Evolutionary conservation across 768 basidiomycete genomes (phyloP), one percentile per base, ranked within the genome.

Genomic region (Gyrodon lividus): DNA sequence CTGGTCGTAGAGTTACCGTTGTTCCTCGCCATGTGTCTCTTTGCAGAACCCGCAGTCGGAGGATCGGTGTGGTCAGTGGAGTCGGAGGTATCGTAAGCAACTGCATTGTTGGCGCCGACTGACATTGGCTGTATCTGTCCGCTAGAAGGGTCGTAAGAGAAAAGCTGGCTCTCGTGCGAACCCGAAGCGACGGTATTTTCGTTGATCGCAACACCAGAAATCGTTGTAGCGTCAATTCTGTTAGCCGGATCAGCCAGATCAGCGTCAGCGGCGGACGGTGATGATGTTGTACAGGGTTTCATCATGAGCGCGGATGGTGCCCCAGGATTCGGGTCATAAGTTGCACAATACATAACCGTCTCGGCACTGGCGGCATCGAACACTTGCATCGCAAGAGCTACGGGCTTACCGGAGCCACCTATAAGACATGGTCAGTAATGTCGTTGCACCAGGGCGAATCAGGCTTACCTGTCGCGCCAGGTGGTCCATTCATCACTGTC

Each of bases 61-160:
- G 34, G 16, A 35, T 35, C 31, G 16, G 17, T n/a, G 41, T 20
- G 9, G 58, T 39, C 16, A 59, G 56, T 26, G 62, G 54, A 39
- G 16, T 47, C 8, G 19, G 55, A 14, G 45, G 13, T 37, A 39
- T 50, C 50, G 22, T 45, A 52, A 9, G 28, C 42, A 13, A 62
- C 65, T 24, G 74, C 62, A 34, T 69, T 61, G 20, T 62, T 58
- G n/a, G n/a, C n/a, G 16, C 61, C 37, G 51, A 63, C 61, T 74
- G 78, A 80, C 59, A 81, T 77, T 3, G 88, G 89, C 23, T 68
- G 70, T 48, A 91, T 61, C 19, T 69, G 67, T 6, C 80, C 77
- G 10, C 75, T 78, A 0, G 48, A 52, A 13, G 68, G 60, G 56
- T 84, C 70, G 62, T 79, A 89, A 28, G 75, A 65, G 65, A 89